Evolutionary conservation across 106 monocot genomes (phyloP).

Genomic region (Dioscorea zingiberensis): DNA sequence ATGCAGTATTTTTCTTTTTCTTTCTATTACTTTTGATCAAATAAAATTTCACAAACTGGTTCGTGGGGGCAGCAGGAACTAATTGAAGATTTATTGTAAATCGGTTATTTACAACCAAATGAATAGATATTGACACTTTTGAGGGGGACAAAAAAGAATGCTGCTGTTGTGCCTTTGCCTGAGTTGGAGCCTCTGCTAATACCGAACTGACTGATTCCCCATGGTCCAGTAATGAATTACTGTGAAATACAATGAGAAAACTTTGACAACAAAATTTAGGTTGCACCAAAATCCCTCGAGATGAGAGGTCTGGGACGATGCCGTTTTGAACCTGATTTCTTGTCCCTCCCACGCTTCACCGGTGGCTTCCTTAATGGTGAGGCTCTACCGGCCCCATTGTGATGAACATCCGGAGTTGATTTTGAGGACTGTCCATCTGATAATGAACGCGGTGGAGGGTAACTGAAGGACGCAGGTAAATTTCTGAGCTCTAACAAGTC

Average conservation of each 20-base stretch:
- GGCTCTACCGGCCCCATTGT: slow-evolving; percentile 10
- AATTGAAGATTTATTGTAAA: slow-evolving; percentile 15
- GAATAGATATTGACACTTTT: slow-evolving; percentile 23
- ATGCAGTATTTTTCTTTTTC: not conserved
- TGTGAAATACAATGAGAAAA: not conserved
- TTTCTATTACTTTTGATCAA: not conserved
- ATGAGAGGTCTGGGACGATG: slow-evolving; percentile 22
- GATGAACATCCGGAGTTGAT: slow-evolving; percentile 1
- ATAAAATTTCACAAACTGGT: not conserved
- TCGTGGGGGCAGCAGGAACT: slow-evolving; percentile 1
- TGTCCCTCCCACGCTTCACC: slow-evolving; percentile 28
- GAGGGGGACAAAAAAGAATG: no score
- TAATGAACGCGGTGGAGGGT: slow-evolving; percentile 7
- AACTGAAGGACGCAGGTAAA: not conserved
- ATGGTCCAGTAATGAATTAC: slow-evolving; percentile 6
- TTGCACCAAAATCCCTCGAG: slow-evolving; percentile 20
- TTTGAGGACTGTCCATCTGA: slow-evolving; percentile 1
- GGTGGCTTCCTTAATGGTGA: slow-evolving; percentile 29
- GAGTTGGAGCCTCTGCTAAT: no score
- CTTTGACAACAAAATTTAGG: slow-evolving; percentile 8
- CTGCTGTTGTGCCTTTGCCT: no score
- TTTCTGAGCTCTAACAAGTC: slow-evolving; percentile 58
- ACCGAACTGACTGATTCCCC: not conserved
- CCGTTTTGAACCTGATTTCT: slow-evolving; percentile 39
- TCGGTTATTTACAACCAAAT: slow-evolving; percentile 30